Base-by-base conservation (phyloP, 2,329 filamentous ascomycete species). In the Penicillium palitans region DNA sequence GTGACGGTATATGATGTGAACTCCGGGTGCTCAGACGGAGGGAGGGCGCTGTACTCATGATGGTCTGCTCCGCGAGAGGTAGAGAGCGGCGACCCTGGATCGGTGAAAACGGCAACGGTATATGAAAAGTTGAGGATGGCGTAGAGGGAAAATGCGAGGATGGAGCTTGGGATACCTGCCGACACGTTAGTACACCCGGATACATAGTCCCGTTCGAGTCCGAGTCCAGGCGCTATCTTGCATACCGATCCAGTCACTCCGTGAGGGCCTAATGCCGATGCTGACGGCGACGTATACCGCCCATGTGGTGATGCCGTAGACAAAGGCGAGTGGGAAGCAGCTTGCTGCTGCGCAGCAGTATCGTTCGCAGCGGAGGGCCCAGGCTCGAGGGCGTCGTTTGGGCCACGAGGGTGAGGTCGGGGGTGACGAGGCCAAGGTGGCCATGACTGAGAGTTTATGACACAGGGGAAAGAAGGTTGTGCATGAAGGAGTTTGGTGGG, bases 221-320 rank as follows among this genome's bases (percentile, higher is more conserved):
- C 17, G 47, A 42, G 21, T 35, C n/a, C 29, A 6, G 8, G 37
- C 31, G 40, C 19, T 31, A 35, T 29, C 45, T 10, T 50, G 10
- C 51, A 62, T 71, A 79, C 78, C 75, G 45, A 75, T 72, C 77
- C 76, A 78, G 35, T 73, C 72, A 50, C 79, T 83, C 58, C 81
- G 80, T 6, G 79, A 76, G 21, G 81, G 78, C 52, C 77, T 78
- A 29, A 83, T 81, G 52, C 90, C 90, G 59, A 96, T 90, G 57
- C 82, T 87, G 48, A 90, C 83, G 67, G 93, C 84, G 9, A 96
- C 92, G 83, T 90, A 97, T n/a, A 89, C 85, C 2, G 91, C 93
- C 95, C 95, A 99, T 12, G 89, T 89, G n/a, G 91, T 93, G 65
- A 97, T 76, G 56, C 89, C 84, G 71, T 96, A 97, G 58, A 98